These are phyloP conservation scores for Wickerhamiella nectarea DNA, from an alignment of 805 yeast species.

Conservation along the genomic window DNA sequence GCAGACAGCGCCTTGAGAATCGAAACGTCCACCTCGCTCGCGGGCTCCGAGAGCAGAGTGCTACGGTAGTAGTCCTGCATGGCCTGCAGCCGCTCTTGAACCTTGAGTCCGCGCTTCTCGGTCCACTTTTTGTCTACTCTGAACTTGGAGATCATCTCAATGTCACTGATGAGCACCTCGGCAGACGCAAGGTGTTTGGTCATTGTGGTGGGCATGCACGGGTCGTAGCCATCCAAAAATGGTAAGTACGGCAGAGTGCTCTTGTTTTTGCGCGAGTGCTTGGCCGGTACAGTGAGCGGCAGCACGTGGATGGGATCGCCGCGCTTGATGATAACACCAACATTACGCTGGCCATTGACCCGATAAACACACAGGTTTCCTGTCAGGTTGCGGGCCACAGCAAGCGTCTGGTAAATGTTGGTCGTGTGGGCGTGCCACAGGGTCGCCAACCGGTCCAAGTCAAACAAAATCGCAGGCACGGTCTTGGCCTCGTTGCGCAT, in stretches of 20 bases:
- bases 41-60: not conserved
- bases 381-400: not conserved
- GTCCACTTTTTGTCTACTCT: not conserved
- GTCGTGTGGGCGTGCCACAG: conserved; percentile 1
- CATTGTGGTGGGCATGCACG: not conserved
- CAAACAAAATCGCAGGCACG: conserved; percentile 1
- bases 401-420: conserved; percentile 4
- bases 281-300: conserved; percentile 2
- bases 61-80: conserved; percentile 1
- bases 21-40: not conserved
- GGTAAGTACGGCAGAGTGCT: conserved; percentile 1
- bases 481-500: conserved; percentile 28
- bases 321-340: conserved; percentile 4
- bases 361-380: conserved; percentile 5
- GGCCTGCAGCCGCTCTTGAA: not conserved
- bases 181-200: not conserved
- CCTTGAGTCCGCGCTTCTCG: not conserved
- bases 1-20: conserved; percentile 2
- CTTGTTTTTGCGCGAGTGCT: not conserved
- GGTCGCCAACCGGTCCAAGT: not conserved
- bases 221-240: not conserved
- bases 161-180: conserved; percentile 5
- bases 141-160: conserved; percentile 3
- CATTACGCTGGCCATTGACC: not conserved
- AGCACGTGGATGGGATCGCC: conserved; percentile 4